These are phyloP conservation scores for Scheffersomyces lignicola DNA, from an alignment of 1,139 yeast species.

Conservation along the genomic window DNA sequence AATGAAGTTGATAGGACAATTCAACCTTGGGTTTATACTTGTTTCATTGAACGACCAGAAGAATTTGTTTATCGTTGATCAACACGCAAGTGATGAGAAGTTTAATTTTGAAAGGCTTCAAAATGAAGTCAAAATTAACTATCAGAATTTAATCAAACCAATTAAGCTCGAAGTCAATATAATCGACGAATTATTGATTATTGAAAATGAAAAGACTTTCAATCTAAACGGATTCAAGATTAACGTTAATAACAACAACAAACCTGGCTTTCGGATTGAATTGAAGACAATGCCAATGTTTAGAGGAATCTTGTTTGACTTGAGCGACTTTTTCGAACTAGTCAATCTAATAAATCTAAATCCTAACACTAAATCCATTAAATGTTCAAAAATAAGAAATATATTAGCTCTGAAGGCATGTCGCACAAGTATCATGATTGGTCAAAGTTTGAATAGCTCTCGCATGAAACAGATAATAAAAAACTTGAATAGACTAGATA, in stretches of 20 bases:
- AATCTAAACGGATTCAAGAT: slow-evolving; percentile 73
- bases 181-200: slow-evolving; percentile 72
- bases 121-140: slow-evolving; percentile 48
- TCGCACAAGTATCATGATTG: slow-evolving; percentile 91
- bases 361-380: slow-evolving; percentile 39
- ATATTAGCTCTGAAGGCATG: slow-evolving; percentile 97
- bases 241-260: slow-evolving; percentile 37
- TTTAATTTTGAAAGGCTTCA: slow-evolving; percentile 76
- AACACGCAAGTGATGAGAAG: slow-evolving; percentile 97
- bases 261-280: slow-evolving; percentile 58
- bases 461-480: slow-evolving; percentile 70
- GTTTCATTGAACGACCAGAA: slow-evolving; percentile 43
- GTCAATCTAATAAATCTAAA: slow-evolving; percentile 53
- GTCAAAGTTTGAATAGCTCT: slow-evolving; percentile 56
- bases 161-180: slow-evolving; percentile 63
- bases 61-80: slow-evolving; percentile 89
- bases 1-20: slow-evolving; percentile 88
- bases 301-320: slow-evolving; percentile 64
- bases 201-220: slow-evolving; percentile 58
- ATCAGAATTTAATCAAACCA: slow-evolving; percentile 75
- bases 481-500: slow-evolving; percentile 69
- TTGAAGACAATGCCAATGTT: slow-evolving; percentile 72
- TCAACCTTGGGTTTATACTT: slow-evolving; percentile 85
- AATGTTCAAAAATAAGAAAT: slow-evolving; percentile 75
- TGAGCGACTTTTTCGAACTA: slow-evolving; percentile 73